Base-by-base conservation (phyloP, 345 rosid species). In the Conringia planisiliqua region DNA sequence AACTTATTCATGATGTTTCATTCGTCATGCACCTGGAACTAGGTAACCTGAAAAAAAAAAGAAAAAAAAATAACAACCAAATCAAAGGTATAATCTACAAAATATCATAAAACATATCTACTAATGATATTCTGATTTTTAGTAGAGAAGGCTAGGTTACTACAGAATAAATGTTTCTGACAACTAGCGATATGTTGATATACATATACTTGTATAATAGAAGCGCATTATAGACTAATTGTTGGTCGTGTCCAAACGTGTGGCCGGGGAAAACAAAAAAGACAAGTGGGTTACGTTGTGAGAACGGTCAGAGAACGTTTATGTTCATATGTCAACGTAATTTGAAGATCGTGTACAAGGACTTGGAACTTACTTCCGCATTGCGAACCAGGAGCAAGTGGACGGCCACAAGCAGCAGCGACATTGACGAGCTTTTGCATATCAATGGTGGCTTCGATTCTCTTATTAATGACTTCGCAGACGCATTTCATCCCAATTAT, bases 371-470 rank as follows among this genome's bases (percentile, higher is more conserved):
- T 60, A 71, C 75, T 71, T 47, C 67, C 75, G 38, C 75, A 71
- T 0, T 71, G 66, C 47, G 75, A 71, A 59, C 36, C 48, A 59
- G 59, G 67, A 71, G 30, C 50, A 71, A 71, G 75, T 5, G 68
- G 75, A 35, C 30, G 68, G 20, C 75, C 68, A 60, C 75, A 71
- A 71, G 48, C 50, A n/a, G 75, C 47, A 2, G 75, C 68, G 4
- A 71, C 27, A 2, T 71, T 71, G 44, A 71, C 75, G 8, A 71
- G 59, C 75, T 71, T 71, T 35, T 60, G 67, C 68, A 71, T 60
- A 47, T 71, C 75, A 47, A 71, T 60, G 59, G 18, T 0, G 8
- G 38, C 33, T 60, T 60, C 67, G 12, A 60, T 24, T 46, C 0
- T 1, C 17, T 71, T 71, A n/a, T 10, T 46, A 17, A 71, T 13